A percentile compares a stretch with the other conserved stretches of the same genome.
These are phyloP conservation scores for Scytalidium sp. DNA, from an alignment of 2,329 filamentous ascomycete species.

Conservation along the genomic window DNA sequence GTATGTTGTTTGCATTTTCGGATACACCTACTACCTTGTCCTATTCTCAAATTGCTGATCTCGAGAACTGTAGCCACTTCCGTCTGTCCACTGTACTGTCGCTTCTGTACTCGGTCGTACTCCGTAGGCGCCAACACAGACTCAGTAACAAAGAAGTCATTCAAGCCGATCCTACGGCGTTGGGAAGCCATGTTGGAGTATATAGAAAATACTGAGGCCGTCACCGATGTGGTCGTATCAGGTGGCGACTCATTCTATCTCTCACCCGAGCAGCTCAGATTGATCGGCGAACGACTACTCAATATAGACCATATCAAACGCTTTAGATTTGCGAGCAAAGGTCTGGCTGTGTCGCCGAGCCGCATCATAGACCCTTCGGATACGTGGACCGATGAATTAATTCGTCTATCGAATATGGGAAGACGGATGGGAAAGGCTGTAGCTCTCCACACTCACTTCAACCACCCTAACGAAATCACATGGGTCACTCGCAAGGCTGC, in stretches of 20 bases:
- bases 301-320: conserved; percentile 55
- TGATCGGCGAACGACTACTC: conserved; percentile 54
- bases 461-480: conserved; percentile 59
- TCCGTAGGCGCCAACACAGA: conserved; percentile 54
- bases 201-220: conserved; percentile 44
- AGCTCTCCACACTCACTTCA: conserved; percentile 64
- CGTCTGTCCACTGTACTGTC: conserved; percentile 61
- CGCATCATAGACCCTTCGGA: conserved; percentile 52
- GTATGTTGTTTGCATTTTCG: conserved; percentile 34
- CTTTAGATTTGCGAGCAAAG: conserved; percentile 61
- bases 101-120: conserved; percentile 60
- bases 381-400: conserved; percentile 49
- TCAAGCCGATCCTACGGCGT: conserved; percentile 37
- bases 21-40: neutral
- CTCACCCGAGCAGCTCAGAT: conserved; percentile 45
- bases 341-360: conserved; percentile 55
- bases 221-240: conserved; percentile 60
- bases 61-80: conserved; percentile 43
- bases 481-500: conserved; percentile 55
- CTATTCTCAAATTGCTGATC: conserved; percentile 15
- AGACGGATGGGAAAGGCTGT: conserved; percentile 54
- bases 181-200: conserved; percentile 57
- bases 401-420: conserved; percentile 48
- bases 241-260: conserved; percentile 62
- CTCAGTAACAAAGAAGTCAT: conserved; percentile 42